Base-by-base conservation (phyloP, 495 filamentous ascomycete genomes). In the Aeminium ludgeri region DNA sequence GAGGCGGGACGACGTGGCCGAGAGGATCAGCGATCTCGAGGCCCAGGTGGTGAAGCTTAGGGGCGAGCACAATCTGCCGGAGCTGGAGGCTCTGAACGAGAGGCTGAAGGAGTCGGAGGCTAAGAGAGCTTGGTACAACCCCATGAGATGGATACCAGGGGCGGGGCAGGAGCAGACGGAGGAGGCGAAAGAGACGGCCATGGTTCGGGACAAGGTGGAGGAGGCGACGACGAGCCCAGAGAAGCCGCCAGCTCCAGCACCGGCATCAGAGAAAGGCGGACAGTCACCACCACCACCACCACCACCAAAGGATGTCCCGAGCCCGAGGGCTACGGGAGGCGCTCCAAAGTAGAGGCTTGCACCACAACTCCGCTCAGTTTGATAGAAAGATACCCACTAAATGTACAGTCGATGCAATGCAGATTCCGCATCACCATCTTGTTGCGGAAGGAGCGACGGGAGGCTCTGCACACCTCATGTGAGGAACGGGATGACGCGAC, bases 1-100 rank as follows among this genome's bases (percentile, higher is more conserved):
- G 31, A 72, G 73, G 37, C 65, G 86, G 40, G 78, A 84, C 40
- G 80, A 82, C 48, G 73, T 96, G 5, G 68, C 75, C 11, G 70
- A 75, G 39, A 58, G 68, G 44, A 52, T 82, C 12, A 68, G 75
- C 38, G 65, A 71, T 37, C 53, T 80, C 10, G 66, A 68, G 52
- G 56, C 54, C 43, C 61, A 65, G 40, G 44, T 89, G 20, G 66
- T 63, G 23, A 77, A 78, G 50, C 25, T 52, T 74, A 82, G 38
- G 15, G 15, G 8, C 8, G n/a, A 39, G n/a, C 34, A 46, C 16
- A 45, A 72, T 64, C 36, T 39, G 55, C 59, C 61, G 40, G 66
- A 78, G 33, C 57, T 86, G n/a, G 59, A 72, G 10, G 64, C 66
- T 13, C 55, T 87, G 40, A 82, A 84, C 55, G 74, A 78, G 42